These are phyloP conservation scores for Aureobasidium sp. DNA, from an alignment of 2,329 filamentous ascomycete species.

Conservation along the genomic window DNA sequence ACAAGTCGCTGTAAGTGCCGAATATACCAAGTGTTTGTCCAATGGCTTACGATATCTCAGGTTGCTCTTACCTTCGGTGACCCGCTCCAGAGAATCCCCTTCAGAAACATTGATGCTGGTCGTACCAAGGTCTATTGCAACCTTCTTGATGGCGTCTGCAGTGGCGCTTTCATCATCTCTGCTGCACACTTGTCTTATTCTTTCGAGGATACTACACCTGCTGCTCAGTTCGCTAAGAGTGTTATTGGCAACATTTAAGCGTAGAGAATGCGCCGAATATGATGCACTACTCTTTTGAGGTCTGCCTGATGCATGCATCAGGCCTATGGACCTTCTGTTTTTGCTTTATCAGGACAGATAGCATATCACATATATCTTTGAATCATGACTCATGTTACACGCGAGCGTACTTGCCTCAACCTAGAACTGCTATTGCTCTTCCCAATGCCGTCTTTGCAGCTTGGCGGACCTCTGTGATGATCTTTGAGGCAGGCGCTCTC, in stretches of 20 bases:
- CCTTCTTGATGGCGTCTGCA: slow-evolving; percentile 25
- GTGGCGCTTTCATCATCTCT: slow-evolving; percentile 21
- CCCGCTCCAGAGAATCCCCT: slow-evolving; percentile 21
- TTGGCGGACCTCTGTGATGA: slow-evolving; percentile 36
- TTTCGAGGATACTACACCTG: slow-evolving; percentile 3
- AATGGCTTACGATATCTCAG: not conserved
- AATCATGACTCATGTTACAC: not conserved
- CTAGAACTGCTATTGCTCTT: not conserved
- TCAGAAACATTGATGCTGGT: slow-evolving; percentile 20
- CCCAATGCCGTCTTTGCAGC: not conserved
- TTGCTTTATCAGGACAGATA: no score
- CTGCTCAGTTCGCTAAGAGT: slow-evolving; percentile 15
- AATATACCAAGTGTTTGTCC: no score
- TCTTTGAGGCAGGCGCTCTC: slow-evolving; percentile 43
- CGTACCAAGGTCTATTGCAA: slow-evolving; percentile 26
- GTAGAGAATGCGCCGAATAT: not conserved
- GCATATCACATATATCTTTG: not conserved
- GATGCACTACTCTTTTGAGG: no score
- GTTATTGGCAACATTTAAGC: slow-evolving; percentile 3
- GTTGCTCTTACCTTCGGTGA: slow-evolving; percentile 28
- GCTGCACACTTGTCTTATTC: slow-evolving; percentile 23
- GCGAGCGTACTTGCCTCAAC: not conserved
- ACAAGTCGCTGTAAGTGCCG: slow-evolving; percentile 14
- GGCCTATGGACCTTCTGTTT: not conserved
- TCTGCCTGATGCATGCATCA: no score